Conservation (phyloP, 805 yeast genomes). For the Yarrowia hollandica region DNA sequence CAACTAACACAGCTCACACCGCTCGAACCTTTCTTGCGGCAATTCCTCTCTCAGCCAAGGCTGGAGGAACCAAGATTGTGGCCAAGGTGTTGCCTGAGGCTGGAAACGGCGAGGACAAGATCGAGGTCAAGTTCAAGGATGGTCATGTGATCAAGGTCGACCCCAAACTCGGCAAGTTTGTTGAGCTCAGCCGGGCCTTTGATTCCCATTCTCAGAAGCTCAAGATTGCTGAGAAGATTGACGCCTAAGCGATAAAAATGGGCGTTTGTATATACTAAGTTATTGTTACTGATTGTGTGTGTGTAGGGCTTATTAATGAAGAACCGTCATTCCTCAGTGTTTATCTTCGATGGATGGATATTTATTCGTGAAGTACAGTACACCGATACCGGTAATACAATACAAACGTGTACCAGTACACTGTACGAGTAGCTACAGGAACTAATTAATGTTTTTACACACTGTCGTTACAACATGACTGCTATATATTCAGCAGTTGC, state of each 20-base stretch:
- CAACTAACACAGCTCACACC: conserved; percentile 27
- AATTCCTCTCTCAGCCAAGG: conserved; percentile 26
- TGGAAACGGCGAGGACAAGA: conserved; percentile 25
- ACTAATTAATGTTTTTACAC: too few relatives aligned
- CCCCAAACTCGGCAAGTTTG: conserved; percentile 55
- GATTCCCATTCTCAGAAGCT: conserved; percentile 76
- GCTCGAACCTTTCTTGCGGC: conserved; percentile 28
- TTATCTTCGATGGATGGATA: too few relatives aligned
- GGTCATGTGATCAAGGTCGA: conserved; percentile 64
- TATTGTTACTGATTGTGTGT: conserved; percentile 9
- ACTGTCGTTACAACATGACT: too few relatives aligned
- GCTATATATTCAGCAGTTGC: too few relatives aligned
- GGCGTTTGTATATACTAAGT: conserved; percentile 23
- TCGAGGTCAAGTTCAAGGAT: conserved; percentile 47
- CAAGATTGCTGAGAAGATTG: conserved; percentile 54
- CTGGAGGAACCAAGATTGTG: conserved; percentile 24
- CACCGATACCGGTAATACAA: too few relatives aligned
- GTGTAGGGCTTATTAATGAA: not conserved
- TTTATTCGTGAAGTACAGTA: too few relatives aligned
- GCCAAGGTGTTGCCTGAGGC: conserved; percentile 27
- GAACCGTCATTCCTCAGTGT: too few relatives aligned
- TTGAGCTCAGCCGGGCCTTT: conserved; percentile 59
- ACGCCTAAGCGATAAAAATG: not conserved
- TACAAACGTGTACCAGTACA: too few relatives aligned
- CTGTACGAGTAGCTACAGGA: too few relatives aligned